Evolutionary conservation across 192 early-diverging fungal species (phyloP), one percentile per base, ranked within the genome.

Genomic region (Umbelopsis isabellina): DNA sequence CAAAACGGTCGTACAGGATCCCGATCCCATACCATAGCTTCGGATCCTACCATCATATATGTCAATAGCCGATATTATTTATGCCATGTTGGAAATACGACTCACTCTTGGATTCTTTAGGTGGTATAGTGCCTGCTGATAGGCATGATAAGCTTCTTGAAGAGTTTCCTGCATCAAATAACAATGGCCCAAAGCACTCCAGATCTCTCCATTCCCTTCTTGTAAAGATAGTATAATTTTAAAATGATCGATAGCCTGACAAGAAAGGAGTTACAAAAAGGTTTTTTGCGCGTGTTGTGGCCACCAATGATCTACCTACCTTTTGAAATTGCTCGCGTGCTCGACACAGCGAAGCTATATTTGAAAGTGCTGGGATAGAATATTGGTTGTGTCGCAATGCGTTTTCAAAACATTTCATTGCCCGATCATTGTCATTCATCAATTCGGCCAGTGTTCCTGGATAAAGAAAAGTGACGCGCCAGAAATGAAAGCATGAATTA

Each of bases 21-120:
- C 96, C 98, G 46, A 99, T 98, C 9, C 97, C 97, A 74, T 98
- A 99, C 98, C 98, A 99, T 41, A 99, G 88, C 73, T 98, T 97
- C 7, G 97, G 95, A 69, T 98, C 98, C 91, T 95, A 71, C 16
- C 51, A 58, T 20, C 8, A n/a, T n/a, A 30, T 35, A 8, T 3
- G 55, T 6, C 11, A 30, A 18, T 7, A 61, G 30, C 6, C 55
- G 15, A 27, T 15, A 35, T 18, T 13, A 35, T 41, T 18, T 41
- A 20, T 16, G 23, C 9, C 22, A 18, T 22, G 27, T 20, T 21
- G 4, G 37, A 33, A 33, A 8, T 49, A 9, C 16, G 8, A 76
- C 68, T 68, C 66, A 94, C 93, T 82, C 94, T 96, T 48, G 95
- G 92, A 73, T 98, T 94, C 2, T 91, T 90, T 18, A 97, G 82